Conservation (phyloP, 495 filamentous ascomycete genomes). For the Neurospora sp. region DNA sequence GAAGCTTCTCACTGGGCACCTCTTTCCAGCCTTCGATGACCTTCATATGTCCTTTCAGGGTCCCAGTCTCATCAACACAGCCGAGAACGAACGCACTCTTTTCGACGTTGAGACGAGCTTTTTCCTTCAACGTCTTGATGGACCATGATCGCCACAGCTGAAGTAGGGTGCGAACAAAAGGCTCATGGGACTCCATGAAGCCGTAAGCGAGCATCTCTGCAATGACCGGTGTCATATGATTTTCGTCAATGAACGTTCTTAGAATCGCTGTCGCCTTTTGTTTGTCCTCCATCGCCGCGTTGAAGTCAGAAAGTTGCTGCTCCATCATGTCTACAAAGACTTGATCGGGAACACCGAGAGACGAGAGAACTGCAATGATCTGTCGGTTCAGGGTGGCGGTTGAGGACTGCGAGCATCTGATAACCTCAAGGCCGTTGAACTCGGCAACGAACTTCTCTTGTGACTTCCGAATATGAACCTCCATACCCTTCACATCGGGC, state of each 20-base stretch:
- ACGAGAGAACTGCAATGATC: conserved; percentile 72
- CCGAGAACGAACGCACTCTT: conserved; percentile 84
- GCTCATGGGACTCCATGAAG: conserved; percentile 65
- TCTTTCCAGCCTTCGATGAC: conserved; percentile 13
- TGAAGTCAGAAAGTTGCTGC: conserved; percentile 51
- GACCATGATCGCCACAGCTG: conserved; percentile 75
- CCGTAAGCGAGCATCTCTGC: conserved; percentile 67
- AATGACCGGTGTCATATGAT: conserved; percentile 64
- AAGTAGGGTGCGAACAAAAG: conserved; percentile 69
- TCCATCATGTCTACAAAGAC: conserved; percentile 59
- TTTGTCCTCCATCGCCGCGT: conserved; percentile 56
- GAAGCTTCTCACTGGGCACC: conserved; percentile 43
- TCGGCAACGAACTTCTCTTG: conserved; percentile 78
- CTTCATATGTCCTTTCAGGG: conserved; percentile 53
- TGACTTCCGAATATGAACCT: conserved; percentile 68
- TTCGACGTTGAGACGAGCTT: conserved; percentile 74
- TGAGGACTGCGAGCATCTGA: conserved; percentile 65
- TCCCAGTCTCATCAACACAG: conserved; percentile 73
- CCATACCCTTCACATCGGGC: conserved; percentile 44
- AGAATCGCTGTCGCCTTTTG: conserved; percentile 54
- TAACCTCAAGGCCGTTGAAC: conserved; percentile 70
- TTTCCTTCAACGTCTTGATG: conserved; percentile 80
- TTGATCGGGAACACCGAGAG: conserved; percentile 57
- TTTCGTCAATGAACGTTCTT: conserved; percentile 70
- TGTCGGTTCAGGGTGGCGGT: conserved; percentile 78